Evolutionary conservation across 73 alveolate species (phyloP), one percentile per base, ranked within the genome.

Genomic region (Strombidium stylifer): DNA sequence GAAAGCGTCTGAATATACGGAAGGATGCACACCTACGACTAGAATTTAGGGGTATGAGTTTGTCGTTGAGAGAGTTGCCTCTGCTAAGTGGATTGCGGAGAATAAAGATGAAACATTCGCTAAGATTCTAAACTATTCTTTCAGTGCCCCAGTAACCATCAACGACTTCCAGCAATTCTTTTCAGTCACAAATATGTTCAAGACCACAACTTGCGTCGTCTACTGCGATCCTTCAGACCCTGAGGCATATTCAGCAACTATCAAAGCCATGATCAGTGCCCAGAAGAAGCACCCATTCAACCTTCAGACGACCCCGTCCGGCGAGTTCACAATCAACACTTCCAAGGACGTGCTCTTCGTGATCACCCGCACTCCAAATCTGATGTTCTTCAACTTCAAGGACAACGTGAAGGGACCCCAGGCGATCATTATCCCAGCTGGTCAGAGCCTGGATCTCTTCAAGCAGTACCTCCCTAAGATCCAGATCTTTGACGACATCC

Each of bases 331-430:
- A 21, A 19, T 47, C 23, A n/a, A 53, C 16, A 18, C 52, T 10
- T n/a, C n/a, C n/a, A n/a, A n/a, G n/a, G 81, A 78, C 42, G 67
- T 56, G 25, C 21, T 78, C n/a, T 78, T 67, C 54, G 83, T 78
- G 1, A 14, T 78, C 19, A 25, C 79, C 15, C n/a, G n/a, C n/a
- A 55, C 83, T 7, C 20, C 42, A 1, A 41, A 44, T 39, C 40
- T n/a, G 8, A 39, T 78, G 15, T 26, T 47, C 47, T 83, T 83
- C 11, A 20, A 67, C 1, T 28, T 73, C 32, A 67, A 78, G 21
- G 0, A 67, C 15, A 30, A 69, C 37, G 54, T 19, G 15, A 26
- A 60, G 15, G 60, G 37, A 7, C 59, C 77, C 14, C 32, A 53
- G 20, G 79, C 53, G 0, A 8, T 35, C 47, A 54, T 53, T 19